Conservation (phyloP, 257 asterid genomes). For the Asclepias syriaca region DNA sequence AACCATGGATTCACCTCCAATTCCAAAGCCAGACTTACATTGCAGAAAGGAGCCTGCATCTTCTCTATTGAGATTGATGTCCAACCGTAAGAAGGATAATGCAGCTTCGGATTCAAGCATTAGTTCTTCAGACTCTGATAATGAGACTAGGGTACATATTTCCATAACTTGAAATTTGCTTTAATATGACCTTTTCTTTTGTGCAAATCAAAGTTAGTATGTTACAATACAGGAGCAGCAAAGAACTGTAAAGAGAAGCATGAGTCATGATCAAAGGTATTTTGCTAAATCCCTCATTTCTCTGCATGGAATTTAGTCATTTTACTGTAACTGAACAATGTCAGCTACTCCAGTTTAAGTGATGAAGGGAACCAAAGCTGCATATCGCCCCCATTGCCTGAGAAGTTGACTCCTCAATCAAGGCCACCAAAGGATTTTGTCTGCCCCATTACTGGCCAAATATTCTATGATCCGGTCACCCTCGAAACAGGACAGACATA, state of each 20-base stretch:
- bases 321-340: conserved; percentile 13
- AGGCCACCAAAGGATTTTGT: conserved; percentile 91
- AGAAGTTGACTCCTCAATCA: conserved; percentile 52
- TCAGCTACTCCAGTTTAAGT: conserved; percentile 37
- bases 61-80: conserved; percentile 51
- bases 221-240: conserved; percentile 46
- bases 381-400: conserved; percentile 53
- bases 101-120: conserved; percentile 33
- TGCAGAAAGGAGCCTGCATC: conserved; percentile 36
- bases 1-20: conserved; percentile 42
- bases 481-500: conserved; percentile 89
- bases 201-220: conserved; percentile 6
- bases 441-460: conserved; percentile 80
- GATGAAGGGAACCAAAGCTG: conserved; percentile 54
- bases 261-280: conserved; percentile 39
- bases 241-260: conserved; percentile 29
- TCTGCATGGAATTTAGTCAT: neutral
- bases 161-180: conserved; percentile 9
- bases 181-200: neutral
- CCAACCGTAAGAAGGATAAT: conserved; percentile 44
- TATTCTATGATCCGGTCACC: conserved; percentile 75
- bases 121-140: conserved; percentile 49
- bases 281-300: neutral
- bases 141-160: conserved; percentile 56
- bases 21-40: conserved; percentile 36